Evolutionary conservation across 345 rosid species (phyloP).

Genomic region (Luvunga scandens): DNA sequence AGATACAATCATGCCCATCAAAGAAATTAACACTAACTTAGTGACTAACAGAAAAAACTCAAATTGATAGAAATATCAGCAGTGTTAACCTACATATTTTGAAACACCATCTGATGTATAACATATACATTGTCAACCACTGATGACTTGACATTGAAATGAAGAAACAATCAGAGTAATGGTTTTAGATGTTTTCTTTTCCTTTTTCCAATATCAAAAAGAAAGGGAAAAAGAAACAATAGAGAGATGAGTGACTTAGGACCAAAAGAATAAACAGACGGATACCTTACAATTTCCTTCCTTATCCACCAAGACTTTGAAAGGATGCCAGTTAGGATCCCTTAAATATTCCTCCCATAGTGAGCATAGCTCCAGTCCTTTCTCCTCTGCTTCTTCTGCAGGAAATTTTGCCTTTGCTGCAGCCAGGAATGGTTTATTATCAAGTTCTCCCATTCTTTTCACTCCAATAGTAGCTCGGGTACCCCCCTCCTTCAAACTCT

Average conservation of each 20-base stretch:
- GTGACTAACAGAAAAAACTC: no score
- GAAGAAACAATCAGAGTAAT: not conserved
- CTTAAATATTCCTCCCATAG: constrained; percentile 40
- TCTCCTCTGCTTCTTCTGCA: constrained; percentile 33
- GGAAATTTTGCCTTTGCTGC: constrained; percentile 41
- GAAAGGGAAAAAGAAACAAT: not conserved
- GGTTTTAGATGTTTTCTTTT: not conserved
- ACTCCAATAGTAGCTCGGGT: constrained; percentile 30
- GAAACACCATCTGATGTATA: not conserved
- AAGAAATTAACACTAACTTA: not conserved
- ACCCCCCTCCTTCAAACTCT: constrained; percentile 22
- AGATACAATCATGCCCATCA: not conserved
- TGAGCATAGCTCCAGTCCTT: constrained; percentile 37
- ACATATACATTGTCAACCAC: not conserved
- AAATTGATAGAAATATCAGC: not conserved
- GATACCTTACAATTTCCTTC: constrained; percentile 33
- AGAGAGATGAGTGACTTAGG: not conserved
- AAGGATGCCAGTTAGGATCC: constrained; percentile 56
- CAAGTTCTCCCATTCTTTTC: constrained; percentile 63
- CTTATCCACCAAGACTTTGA: constrained; percentile 26
- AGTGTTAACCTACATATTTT: not conserved
- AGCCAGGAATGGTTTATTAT: constrained; percentile 31
- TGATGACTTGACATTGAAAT: not conserved
- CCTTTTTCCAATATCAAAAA: not conserved
- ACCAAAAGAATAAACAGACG: not conserved